Evolutionary conservation across 257 asterid species (phyloP).

Genomic region (Nicotiana tabacum): DNA sequence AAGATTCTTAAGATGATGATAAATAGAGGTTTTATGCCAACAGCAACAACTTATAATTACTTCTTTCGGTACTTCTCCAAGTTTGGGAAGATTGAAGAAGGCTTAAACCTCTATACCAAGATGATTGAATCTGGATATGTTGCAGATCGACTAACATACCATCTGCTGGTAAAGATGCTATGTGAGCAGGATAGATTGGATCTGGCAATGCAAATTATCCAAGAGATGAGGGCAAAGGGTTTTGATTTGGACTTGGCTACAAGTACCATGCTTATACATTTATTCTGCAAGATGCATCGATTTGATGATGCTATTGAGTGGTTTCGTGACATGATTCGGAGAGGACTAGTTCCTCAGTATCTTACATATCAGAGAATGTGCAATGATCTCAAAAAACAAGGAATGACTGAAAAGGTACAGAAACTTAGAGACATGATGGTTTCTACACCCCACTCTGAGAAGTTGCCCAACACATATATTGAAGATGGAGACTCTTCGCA

Average conservation of each 20-base stretch:
- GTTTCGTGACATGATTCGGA: conserved; percentile 70
- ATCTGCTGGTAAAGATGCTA: conserved; percentile 68
- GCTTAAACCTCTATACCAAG: conserved; percentile 61
- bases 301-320: conserved; percentile 56
- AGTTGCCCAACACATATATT: conserved; percentile 63
- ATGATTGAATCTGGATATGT: conserved; percentile 56
- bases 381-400: conserved; percentile 47
- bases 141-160: conserved; percentile 66
- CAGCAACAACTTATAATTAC: conserved; percentile 61
- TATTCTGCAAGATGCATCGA: conserved; percentile 42
- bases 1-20: conserved; percentile 69
- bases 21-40: conserved; percentile 46
- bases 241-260: conserved; percentile 75
- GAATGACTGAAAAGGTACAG: conserved; percentile 40
- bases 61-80: conserved; percentile 65
- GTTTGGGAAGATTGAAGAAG: conserved; percentile 51
- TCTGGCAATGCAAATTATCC: conserved; percentile 30
- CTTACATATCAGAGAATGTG: conserved; percentile 60
- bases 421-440: conserved; percentile 58
- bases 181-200: conserved; percentile 55
- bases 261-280: conserved; percentile 73
- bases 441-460: conserved; percentile 61
- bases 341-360: conserved; percentile 83
- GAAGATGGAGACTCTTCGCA: conserved; percentile 25
- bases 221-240: conserved; percentile 72